These are phyloP conservation scores for Endoconidiophora laricicola DNA, from an alignment of 2,329 filamentous ascomycete species.

Conservation along the genomic window DNA sequence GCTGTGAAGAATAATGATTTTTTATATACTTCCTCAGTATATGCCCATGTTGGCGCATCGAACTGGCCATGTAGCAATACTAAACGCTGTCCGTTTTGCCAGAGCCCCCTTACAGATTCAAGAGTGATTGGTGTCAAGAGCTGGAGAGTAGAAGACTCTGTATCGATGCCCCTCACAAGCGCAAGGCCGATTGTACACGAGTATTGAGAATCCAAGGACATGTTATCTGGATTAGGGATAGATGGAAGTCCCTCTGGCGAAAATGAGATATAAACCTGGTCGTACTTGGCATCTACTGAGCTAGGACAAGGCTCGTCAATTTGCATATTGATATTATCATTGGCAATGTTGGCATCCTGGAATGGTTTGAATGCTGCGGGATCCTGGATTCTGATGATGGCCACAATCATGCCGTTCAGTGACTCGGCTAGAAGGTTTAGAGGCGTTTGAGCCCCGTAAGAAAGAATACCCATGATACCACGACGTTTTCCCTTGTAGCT, in stretches of 20 bases:
- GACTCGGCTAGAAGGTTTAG: constrained; percentile 42
- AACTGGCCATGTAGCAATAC: constrained; percentile 53
- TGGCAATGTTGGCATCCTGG: not conserved
- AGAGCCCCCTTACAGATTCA: constrained; percentile 24
- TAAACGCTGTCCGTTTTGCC: constrained; percentile 29
- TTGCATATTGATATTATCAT: constrained; percentile 14
- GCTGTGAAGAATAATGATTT: constrained; percentile 16
- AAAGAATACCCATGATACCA: constrained; percentile 48
- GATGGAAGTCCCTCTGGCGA: constrained; percentile 43
- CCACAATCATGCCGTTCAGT: constrained; percentile 54
- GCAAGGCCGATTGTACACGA: constrained; percentile 47
- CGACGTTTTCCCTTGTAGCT: constrained; percentile 33
- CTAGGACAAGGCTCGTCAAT: constrained; percentile 10
- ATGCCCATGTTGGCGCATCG: constrained; percentile 53
- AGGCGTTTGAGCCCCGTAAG: constrained; percentile 48
- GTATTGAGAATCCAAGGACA: constrained; percentile 40
- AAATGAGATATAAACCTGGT: constrained; percentile 18
- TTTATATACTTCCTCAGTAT: constrained; percentile 43
- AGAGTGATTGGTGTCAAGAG: constrained; percentile 43
- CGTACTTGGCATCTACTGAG: constrained; percentile 5
- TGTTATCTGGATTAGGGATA: constrained; percentile 36
- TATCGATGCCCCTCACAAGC: constrained; percentile 54
- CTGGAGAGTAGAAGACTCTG: constrained; percentile 35
- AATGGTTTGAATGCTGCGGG: constrained; percentile 27
- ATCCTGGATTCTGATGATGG: constrained; percentile 45